These are phyloP conservation scores for Penicillium crustosum DNA, from an alignment of 2,329 filamentous ascomycete species.

Conservation along the genomic window DNA sequence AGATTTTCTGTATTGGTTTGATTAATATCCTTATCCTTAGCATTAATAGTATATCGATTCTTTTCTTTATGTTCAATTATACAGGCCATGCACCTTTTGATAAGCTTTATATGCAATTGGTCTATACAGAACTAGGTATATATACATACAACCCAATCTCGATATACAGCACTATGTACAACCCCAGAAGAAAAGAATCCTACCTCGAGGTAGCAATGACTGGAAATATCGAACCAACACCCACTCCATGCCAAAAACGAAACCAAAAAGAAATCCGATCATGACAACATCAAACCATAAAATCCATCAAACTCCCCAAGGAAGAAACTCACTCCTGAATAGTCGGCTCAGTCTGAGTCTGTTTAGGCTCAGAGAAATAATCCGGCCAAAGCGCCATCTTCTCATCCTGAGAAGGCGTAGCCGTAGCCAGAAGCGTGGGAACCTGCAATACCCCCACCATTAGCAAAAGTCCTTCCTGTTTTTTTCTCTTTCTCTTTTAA, in stretches of 20 bases:
- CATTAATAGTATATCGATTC: background rate
- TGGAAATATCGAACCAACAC: background rate
- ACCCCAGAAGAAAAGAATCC: background rate
- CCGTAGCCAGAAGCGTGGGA: constrained; percentile 49
- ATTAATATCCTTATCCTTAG: background rate
- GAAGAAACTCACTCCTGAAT: constrained; percentile 12
- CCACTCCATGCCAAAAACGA: constrained; percentile 4
- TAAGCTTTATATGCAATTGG: background rate
- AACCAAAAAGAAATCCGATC: background rate
- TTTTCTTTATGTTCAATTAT: background rate
- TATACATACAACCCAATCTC: background rate
- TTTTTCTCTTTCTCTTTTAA: too few relatives aligned
- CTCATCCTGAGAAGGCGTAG: constrained; percentile 58
- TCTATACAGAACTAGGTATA: background rate
- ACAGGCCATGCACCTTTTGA: background rate
- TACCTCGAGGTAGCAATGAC: background rate
- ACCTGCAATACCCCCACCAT: constrained; percentile 26
- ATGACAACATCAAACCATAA: constrained; percentile 1
- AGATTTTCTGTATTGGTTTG: background rate
- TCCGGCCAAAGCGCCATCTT: constrained; percentile 65
- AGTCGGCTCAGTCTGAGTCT: constrained; percentile 37
- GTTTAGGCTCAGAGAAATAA: constrained; percentile 48
- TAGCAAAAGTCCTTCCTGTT: background rate
- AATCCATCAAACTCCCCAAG: background rate
- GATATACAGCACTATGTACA: background rate